Percentiles rank a stretch among this genome's conserved stretches.
Conservation (phyloP, 305 asterid genomes). For the Fraxinus floribunda region DNA sequence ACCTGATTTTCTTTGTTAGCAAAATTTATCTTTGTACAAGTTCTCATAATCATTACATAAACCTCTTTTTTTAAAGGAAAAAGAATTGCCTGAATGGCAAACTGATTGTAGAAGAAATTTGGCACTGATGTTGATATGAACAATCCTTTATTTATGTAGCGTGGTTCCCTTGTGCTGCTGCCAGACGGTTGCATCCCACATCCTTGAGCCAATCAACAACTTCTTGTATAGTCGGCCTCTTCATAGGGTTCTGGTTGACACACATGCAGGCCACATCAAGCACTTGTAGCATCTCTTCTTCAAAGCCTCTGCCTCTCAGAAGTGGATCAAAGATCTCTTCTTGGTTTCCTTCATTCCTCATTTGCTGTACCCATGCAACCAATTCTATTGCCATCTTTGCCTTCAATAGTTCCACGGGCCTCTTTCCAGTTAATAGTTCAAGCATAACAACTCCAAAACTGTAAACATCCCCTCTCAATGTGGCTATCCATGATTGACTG, state of each 20-base stretch:
- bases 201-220: conserved; percentile 76
- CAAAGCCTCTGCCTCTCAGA: conserved; percentile 65
- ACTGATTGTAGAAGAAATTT: conserved; percentile 19
- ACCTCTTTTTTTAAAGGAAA: conserved; percentile 27
- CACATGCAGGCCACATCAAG: conserved; percentile 89
- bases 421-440: conserved; percentile 79
- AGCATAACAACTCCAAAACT: conserved; percentile 96
- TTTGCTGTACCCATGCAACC: conserved; percentile 76
- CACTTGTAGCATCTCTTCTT: conserved; percentile 77
- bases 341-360: conserved; percentile 71
- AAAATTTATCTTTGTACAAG: conserved; percentile 40
- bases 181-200: conserved; percentile 41
- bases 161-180: conserved; percentile 36
- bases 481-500: conserved; percentile 95
- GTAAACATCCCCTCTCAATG: conserved; percentile 88
- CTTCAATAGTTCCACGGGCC: conserved; percentile 86
- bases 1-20: conserved; percentile 20
- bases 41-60: conserved; percentile 29
- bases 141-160: not conserved
- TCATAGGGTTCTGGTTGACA: conserved; percentile 72
- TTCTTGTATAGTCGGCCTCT: conserved; percentile 79
- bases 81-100: conserved; percentile 33
- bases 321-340: conserved; percentile 74
- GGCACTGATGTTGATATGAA: conserved; percentile 26
- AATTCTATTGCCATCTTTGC: conserved; percentile 72